A percentile compares a stretch with the other conserved stretches of the same genome.
These are phyloP conservation scores for Kwoniella shivajii DNA, from an alignment of 1,284 basidiomycete genomes.

Conservation along the genomic window DNA sequence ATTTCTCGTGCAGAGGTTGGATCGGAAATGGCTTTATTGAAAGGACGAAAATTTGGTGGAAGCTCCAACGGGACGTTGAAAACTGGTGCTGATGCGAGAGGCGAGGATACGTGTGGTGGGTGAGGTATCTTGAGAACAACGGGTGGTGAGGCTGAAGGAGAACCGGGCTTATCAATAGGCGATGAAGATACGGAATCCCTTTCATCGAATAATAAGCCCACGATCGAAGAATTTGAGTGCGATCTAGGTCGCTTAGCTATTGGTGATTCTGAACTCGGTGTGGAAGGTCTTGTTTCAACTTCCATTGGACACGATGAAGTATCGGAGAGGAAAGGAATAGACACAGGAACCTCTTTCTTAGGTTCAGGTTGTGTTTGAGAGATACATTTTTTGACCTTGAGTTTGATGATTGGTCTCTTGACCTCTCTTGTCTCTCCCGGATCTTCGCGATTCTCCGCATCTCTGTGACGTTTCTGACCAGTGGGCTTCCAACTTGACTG, in stretches of 20 bases:
- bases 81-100: slow-evolving; percentile 4
- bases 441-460: neutral
- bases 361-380: neutral
- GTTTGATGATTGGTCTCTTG: slow-evolving; percentile 1
- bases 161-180: slow-evolving; percentile 1
- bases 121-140: neutral
- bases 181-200: neutral
- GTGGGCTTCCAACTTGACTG: neutral
- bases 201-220: slow-evolving; percentile 9
- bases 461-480: neutral
- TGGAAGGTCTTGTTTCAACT: neutral
- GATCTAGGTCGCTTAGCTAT: slow-evolving; percentile 7
- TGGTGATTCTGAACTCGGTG: neutral
- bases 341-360: neutral
- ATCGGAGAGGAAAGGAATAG: neutral
- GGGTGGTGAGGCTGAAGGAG: neutral
- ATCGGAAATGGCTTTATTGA: neutral
- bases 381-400: slow-evolving; percentile 3
- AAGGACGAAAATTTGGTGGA: neutral
- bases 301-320: neutral
- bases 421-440: neutral
- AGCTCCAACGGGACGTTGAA: neutral
- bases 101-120: slow-evolving; percentile 5
- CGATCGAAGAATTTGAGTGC: slow-evolving; percentile 6
- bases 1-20: slow-evolving; percentile 19